A percentile compares a stretch with the other conserved stretches of the same genome.
Evolutionary conservation across 805 yeast genomes (phyloP).

Genomic region (Starmera quercuum): DNA sequence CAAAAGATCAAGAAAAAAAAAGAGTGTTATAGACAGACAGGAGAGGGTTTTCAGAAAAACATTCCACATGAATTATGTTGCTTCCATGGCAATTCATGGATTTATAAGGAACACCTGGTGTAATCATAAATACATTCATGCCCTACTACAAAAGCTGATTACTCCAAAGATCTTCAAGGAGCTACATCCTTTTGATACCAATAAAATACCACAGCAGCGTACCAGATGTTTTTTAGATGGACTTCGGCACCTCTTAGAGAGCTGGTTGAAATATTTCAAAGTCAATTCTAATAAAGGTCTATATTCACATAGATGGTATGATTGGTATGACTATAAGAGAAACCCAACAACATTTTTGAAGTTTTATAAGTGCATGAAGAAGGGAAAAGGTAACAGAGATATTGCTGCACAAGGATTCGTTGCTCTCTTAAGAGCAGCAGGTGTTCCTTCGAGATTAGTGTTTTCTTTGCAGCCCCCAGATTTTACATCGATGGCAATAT

Average conservation of each 20-base stretch:
- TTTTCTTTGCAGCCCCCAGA: conserved; percentile 91
- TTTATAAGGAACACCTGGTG: conserved; percentile 70
- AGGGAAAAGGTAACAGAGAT: conserved; percentile 66
- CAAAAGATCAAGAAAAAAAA: conserved; percentile 15
- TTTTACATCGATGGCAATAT: conserved; percentile 35
- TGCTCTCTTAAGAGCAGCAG: conserved; percentile 60
- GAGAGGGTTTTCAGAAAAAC: conserved; percentile 45
- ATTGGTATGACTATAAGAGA: conserved; percentile 12
- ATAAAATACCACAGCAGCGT: conserved; percentile 26
- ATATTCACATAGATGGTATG: conserved; percentile 39
- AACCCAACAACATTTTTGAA: conserved; percentile 22
- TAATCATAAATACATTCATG: conserved; percentile 35
- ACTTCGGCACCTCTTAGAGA: conserved; percentile 53
- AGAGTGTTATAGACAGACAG: conserved; percentile 38
- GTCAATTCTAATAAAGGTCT: conserved; percentile 31
- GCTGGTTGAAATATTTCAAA: conserved; percentile 51
- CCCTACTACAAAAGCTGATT: conserved; percentile 34
- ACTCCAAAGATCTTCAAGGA: conserved; percentile 40
- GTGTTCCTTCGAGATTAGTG: conserved; percentile 65
- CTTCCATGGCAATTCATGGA: conserved; percentile 60
- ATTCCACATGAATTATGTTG: conserved; percentile 53
- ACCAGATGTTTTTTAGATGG: conserved; percentile 74
- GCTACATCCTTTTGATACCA: conserved; percentile 37
- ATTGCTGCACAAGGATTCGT: conserved; percentile 85
- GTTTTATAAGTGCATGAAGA: conserved; percentile 35